These are phyloP conservation scores for Dactylellina cionopaga DNA, from an alignment of 2,329 filamentous ascomycete genomes.

Conservation along the genomic window DNA sequence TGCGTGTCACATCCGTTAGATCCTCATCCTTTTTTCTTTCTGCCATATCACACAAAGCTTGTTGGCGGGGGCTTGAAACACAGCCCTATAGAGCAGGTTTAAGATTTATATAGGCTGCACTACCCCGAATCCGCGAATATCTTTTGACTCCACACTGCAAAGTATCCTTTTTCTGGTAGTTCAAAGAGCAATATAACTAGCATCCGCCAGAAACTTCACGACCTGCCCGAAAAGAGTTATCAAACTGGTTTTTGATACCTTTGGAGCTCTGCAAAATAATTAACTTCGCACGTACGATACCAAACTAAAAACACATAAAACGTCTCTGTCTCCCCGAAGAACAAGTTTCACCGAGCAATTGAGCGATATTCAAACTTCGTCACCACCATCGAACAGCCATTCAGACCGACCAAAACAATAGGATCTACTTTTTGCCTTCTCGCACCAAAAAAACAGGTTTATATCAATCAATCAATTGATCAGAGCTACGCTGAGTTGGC, in stretches of 20 bases:
- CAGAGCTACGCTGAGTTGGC: conserved; percentile 33
- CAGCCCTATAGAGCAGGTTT: conserved; percentile 49
- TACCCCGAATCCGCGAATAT: conserved; percentile 26
- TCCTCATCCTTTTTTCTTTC: conserved; percentile 17
- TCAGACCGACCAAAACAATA: conserved; percentile 8
- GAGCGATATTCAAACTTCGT: conserved; percentile 15
- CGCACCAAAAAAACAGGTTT: conserved; percentile 43
- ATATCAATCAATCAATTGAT: conserved; percentile 27
- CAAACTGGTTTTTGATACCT: conserved; percentile 41
- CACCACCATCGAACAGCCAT: too few relatives aligned
- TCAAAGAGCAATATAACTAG: conserved; percentile 29
- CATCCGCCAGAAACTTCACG: conserved; percentile 23
- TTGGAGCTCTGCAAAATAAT: conserved; percentile 31
- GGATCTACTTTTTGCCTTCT: not conserved
- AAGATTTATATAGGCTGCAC: conserved; percentile 47
- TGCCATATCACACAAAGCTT: conserved; percentile 19
- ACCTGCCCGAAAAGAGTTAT: conserved; percentile 36
- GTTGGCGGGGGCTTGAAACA: conserved; percentile 43
- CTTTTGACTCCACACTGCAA: conserved; percentile 24
- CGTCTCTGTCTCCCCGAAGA: not conserved
- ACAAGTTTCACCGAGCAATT: not conserved
- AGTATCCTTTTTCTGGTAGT: conserved; percentile 41
- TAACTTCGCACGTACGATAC: not conserved
- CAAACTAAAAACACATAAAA: not conserved
- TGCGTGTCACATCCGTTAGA: conserved; percentile 51